Evolutionary conservation across 2,329 filamentous ascomycete species (phyloP), one percentile per base, ranked within the genome.

Genomic region (Colletotrichum chrysophilum): DNA sequence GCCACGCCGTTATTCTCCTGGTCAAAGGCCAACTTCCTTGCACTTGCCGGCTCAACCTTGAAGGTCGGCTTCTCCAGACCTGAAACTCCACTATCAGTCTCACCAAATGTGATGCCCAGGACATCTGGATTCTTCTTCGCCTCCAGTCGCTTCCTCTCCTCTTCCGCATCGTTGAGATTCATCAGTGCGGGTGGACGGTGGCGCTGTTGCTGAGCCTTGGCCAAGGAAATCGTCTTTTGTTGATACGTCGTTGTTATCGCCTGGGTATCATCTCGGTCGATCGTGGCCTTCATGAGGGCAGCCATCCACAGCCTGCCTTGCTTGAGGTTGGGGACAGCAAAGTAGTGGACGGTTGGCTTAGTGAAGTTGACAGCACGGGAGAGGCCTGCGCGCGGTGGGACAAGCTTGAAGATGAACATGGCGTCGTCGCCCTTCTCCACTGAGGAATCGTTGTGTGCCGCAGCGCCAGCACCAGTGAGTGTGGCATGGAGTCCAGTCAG

Each of bases 351-450:
- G 10, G 96, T 97, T 6, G 97, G 97, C 84, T 98, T 98, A 2
- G 97, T 99, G 83, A 99, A 99, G 82, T 96, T 98, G 74, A 99
- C 96, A 1, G 96, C 97, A 72, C 95, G 93, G 13, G 96, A 95
- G 12, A 98, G 90, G 13, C 96, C 96, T 7, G 94, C 91, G 76
- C 96, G 94, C 1, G 97, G 97, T 2, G 97, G 97, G 8, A 98
- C 93, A 9, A 99, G 92, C 86, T 99, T 99, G 91, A 99, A 99
- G 81, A 98, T 98, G 86, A 99, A 99, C 82, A 97, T 94, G 2
- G 93, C 89, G 73, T 95, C 94, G 48, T 90, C 88, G n/a, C 87
- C 88, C 78, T 90, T 90, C 36, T 89, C 84, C 5, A 26, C 48
- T 16, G 71, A 71, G 76, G 87, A 86, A 79, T 88, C 86, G 24